A percentile compares a stretch with the other conserved stretches of the same genome.
Evolutionary conservation across 768 basidiomycete species (phyloP).

Genomic region (Pleurotus tuoliensis): DNA sequence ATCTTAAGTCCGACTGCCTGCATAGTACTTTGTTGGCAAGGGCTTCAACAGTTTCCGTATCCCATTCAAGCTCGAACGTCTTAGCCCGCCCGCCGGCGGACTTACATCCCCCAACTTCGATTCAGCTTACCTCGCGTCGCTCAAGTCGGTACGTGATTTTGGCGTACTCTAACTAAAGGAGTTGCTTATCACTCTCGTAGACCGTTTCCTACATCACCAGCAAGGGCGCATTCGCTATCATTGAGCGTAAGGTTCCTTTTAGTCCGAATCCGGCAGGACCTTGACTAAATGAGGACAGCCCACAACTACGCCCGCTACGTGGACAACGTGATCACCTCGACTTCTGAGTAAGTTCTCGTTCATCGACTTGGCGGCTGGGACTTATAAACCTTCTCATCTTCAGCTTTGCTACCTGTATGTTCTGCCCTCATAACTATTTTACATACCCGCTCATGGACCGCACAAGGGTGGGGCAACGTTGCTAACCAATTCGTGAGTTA

Average conservation of each 20-base stretch:
- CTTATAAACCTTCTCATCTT: background rate
- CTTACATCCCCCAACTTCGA: constrained; percentile 49
- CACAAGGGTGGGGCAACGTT: constrained; percentile 53
- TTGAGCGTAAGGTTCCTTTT: constrained; percentile 41
- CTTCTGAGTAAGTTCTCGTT: constrained; percentile 34
- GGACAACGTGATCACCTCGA: constrained; percentile 44
- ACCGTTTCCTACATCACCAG: constrained; percentile 57
- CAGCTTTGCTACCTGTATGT: constrained; percentile 49
- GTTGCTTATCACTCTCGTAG: constrained; percentile 18
- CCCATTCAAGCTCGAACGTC: constrained; percentile 55
- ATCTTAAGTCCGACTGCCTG: constrained; percentile 22
- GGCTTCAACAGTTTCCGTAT: constrained; percentile 64
- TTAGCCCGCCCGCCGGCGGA: constrained; percentile 49
- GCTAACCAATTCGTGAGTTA: constrained; percentile 49
- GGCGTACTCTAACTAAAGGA: background rate
- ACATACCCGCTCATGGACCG: background rate
- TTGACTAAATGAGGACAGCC: constrained; percentile 25
- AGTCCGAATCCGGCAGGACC: background rate
- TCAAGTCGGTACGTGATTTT: constrained; percentile 35
- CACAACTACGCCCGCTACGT: constrained; percentile 65
- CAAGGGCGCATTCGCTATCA: constrained; percentile 52
- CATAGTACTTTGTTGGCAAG: constrained; percentile 48
- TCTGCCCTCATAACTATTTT: background rate
- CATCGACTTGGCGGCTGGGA: background rate
- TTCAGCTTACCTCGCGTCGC: constrained; percentile 44